phyloP scores from a whole-genome alignment of 2,329 filamentous ascomycete species.

The Drechslerella coelobrocha region DNA sequence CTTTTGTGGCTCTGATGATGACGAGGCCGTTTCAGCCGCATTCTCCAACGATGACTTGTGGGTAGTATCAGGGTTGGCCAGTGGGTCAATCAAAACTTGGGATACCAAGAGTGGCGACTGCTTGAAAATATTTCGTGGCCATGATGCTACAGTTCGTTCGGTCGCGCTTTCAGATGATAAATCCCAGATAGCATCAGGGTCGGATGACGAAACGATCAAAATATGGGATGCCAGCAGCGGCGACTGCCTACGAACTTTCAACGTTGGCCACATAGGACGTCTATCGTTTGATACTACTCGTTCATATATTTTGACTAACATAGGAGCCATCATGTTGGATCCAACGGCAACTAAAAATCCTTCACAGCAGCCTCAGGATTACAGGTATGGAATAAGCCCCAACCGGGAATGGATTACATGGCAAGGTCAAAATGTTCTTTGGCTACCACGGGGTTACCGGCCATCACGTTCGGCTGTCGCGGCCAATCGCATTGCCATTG shows the following conservation, averaged over 20 bases:
- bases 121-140: neutral
- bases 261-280: neutral
- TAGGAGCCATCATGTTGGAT: neutral
- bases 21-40: neutral
- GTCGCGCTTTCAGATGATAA: neutral
- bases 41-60: neutral
- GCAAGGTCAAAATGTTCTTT: constrained; percentile 18
- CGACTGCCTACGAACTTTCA: neutral
- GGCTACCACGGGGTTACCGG: constrained; percentile 10
- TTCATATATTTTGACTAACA: neutral
- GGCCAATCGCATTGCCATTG: neutral
- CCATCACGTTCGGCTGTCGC: neutral
- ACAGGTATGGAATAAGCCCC: constrained; percentile 8
- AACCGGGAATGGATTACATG: constrained; percentile 7
- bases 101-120: neutral
- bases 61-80: neutral
- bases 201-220: neutral
- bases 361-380: constrained; percentile 9
- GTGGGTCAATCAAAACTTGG: neutral
- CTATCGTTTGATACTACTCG: neutral
- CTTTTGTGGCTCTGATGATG: neutral
- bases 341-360: neutral
- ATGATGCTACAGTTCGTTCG: neutral
- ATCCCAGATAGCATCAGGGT: neutral
- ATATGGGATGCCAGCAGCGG: neutral